Percentiles rank a stretch among this genome's conserved stretches.
Evolutionary conservation across 495 filamentous ascomycete species (phyloP).

Genomic region (Podospora fimiseda): DNA sequence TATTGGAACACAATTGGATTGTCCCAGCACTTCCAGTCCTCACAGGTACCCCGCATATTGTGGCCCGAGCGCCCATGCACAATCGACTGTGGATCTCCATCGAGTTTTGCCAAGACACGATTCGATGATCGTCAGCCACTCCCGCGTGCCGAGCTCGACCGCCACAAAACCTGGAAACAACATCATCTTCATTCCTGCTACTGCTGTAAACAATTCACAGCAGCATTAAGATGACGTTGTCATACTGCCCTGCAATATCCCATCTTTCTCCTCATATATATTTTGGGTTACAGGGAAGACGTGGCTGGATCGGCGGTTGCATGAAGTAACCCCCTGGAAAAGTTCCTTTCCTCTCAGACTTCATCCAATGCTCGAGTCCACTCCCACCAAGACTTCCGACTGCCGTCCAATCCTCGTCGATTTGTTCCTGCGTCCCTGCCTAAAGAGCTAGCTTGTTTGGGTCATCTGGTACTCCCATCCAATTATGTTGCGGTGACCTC

Average conservation of each 20-base stretch:
- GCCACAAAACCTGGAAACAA: not conserved
- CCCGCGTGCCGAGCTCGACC: not conserved
- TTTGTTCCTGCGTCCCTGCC: not conserved
- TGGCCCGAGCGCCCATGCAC: not conserved
- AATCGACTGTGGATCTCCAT: not conserved
- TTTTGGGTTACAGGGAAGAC: not conserved
- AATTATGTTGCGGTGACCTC: conserved; percentile 18
- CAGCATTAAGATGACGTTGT: not conserved
- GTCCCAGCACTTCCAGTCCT: not conserved
- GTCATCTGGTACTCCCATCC: conserved; percentile 13
- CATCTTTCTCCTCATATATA: no score
- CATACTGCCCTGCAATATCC: not conserved
- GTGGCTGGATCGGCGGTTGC: not conserved
- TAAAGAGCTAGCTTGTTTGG: conserved; percentile 23
- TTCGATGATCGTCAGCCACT: conserved; percentile 10
- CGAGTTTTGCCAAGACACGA: conserved; percentile 4
- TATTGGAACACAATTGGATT: no score
- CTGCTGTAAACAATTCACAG: not conserved
- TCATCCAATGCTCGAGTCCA: not conserved
- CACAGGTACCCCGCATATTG: not conserved
- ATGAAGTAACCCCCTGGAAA: not conserved
- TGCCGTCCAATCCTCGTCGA: not conserved
- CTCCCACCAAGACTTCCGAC: not conserved
- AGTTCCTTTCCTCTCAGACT: not conserved
- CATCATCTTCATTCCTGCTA: conserved; percentile 1